phyloP scores from a whole-genome alignment of 495 filamentous ascomycete species.

The Sporormia fimetaria region DNA sequence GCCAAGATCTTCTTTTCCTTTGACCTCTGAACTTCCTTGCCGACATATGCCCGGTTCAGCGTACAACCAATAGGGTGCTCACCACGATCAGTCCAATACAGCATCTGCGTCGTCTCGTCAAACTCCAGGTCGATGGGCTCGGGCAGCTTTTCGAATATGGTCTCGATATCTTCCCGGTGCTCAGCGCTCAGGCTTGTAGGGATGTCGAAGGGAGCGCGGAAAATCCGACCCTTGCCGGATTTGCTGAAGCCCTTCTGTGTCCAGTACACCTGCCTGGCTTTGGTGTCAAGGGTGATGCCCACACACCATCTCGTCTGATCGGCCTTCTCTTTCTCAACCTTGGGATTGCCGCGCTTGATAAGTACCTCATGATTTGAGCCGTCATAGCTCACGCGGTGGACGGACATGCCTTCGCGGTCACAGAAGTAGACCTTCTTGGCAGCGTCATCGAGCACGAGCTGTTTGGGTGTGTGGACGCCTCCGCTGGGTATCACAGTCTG shows the following conservation, averaged over 20 bases:
- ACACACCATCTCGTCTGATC: conserved; percentile 43
- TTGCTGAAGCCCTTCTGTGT: conserved; percentile 46
- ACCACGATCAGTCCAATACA: conserved; percentile 49
- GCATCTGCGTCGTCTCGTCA: conserved; percentile 30
- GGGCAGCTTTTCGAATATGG: conserved; percentile 36
- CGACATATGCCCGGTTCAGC: conserved; percentile 29
- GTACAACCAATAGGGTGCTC: conserved; percentile 41
- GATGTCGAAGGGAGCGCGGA: conserved; percentile 36
- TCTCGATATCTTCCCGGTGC: conserved; percentile 35
- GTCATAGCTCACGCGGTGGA: conserved; percentile 39
- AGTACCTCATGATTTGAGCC: conserved; percentile 38
- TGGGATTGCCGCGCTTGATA: conserved; percentile 31
- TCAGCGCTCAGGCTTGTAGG: conserved; percentile 27
- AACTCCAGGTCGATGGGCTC: conserved; percentile 47
- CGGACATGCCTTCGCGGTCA: conserved; percentile 44
- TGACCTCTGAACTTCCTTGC: not conserved
- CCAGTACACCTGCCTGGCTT: conserved; percentile 41
- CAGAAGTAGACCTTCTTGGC: conserved; percentile 39
- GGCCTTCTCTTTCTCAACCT: conserved; percentile 10
- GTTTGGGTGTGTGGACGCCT: conserved; percentile 43
- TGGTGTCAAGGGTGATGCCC: conserved; percentile 37
- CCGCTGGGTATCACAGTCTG: conserved; percentile 33
- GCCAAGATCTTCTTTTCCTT: conserved; percentile 5
- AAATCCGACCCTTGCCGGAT: conserved; percentile 37
- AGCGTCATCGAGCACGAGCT: conserved; percentile 34